phyloP scores from a whole-genome alignment of 176 grass and related monocot species.

The Guadua angustifolia region DNA sequence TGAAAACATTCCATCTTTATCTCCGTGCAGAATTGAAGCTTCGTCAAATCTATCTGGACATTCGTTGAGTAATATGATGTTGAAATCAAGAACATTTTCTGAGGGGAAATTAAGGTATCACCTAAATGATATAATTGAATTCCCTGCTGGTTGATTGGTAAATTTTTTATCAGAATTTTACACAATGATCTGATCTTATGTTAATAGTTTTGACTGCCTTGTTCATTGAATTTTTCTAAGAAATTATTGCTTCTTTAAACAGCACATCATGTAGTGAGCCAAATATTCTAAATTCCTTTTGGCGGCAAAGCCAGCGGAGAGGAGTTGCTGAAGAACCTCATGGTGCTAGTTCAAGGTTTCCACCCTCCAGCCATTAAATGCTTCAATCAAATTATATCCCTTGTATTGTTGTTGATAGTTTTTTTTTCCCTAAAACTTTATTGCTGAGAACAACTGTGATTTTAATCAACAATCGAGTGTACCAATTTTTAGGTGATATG shows the following conservation, averaged over 20 bases:
- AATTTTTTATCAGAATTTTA: conserved; percentile 35
- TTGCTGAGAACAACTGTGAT: conserved; percentile 10
- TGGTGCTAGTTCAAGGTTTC: conserved; percentile 86
- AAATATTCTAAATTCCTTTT: conserved; percentile 89
- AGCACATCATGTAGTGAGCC: conserved; percentile 98
- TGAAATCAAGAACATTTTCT: conserved; percentile 93
- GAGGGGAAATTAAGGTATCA: conserved; percentile 93
- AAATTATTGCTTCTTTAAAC: conserved; percentile 36
- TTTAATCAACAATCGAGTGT: conserved; percentile 14
- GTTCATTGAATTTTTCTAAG: conserved; percentile 49
- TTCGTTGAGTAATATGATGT: conserved; percentile 74
- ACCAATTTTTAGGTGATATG: background rate
- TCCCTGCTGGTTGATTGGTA: conserved; percentile 27
- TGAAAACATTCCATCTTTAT: conserved; percentile 60
- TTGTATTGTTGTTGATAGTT: conserved; percentile 19
- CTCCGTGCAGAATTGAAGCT: conserved; percentile 82
- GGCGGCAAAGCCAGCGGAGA: conserved; percentile 77
- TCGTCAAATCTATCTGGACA: conserved; percentile 82
- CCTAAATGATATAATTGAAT: conserved; percentile 19
- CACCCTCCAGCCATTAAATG: conserved; percentile 12
- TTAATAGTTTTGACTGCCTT: conserved; percentile 41
- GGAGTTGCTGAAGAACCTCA: conserved; percentile 77
- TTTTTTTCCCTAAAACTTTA: conserved; percentile 1
- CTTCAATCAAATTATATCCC: background rate
- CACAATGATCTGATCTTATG: conserved; percentile 21